These are phyloP conservation scores for Papilionanthe hybrid DNA, from an alignment of 116 monocot genomes.

Conservation along the genomic window DNA sequence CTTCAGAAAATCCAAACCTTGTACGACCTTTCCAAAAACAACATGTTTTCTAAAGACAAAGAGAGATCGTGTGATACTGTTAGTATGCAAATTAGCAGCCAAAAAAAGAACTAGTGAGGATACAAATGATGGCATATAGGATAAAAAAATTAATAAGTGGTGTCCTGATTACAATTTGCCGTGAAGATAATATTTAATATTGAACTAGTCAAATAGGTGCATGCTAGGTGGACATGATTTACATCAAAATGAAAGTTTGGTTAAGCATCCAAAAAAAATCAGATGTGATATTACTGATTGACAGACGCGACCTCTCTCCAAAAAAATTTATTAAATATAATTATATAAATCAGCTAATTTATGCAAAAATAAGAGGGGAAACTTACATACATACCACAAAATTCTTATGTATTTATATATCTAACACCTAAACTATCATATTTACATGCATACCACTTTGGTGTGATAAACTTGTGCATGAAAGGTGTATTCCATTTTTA, in stretches of 20 bases:
- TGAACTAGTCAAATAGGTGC: background rate
- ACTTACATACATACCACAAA: too few relatives aligned
- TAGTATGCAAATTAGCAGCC: background rate
- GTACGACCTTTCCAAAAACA: conserved; percentile 48
- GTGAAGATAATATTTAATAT: background rate
- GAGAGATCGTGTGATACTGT: background rate
- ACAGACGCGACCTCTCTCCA: background rate
- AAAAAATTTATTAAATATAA: background rate
- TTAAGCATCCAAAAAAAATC: background rate
- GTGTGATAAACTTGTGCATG: too few relatives aligned
- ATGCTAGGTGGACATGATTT: background rate
- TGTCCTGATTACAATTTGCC: background rate
- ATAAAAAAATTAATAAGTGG: background rate
- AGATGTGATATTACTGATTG: background rate
- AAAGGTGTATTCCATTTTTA: too few relatives aligned
- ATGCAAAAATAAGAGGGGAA: background rate
- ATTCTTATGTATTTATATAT: too few relatives aligned
- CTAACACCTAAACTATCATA: too few relatives aligned
- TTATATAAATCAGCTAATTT: background rate
- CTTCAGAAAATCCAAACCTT: conserved; percentile 26
- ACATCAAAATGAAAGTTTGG: background rate
- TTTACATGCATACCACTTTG: too few relatives aligned
- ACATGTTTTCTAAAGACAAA: conserved; percentile 33
- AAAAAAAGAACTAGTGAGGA: background rate
- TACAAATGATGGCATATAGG: background rate